A percentile compares a stretch with the other conserved stretches of the same genome.
Conservation (phyloP, 805 yeast genomes). For the Sugiyamaella lignohabitans region DNA sequence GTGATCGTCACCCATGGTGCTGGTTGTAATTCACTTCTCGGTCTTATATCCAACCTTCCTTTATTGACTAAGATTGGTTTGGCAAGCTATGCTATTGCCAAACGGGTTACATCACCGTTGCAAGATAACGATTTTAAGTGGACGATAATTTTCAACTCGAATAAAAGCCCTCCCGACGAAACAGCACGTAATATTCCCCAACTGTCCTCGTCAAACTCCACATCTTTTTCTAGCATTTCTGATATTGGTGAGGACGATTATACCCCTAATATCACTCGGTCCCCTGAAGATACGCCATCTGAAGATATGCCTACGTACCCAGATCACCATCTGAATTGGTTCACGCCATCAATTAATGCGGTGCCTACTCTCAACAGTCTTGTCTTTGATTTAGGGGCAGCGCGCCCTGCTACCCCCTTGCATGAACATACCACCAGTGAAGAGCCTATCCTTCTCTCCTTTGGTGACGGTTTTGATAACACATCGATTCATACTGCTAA, state of each 20-base stretch:
- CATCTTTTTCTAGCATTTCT: neutral
- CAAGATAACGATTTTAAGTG: neutral
- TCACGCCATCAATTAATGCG: neutral
- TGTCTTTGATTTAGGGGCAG: neutral
- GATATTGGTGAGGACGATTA: neutral
- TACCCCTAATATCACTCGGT: neutral
- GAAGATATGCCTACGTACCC: neutral
- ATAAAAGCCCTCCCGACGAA: neutral
- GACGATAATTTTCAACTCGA: neutral
- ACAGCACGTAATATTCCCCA: conserved; percentile 1
- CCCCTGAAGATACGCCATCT: neutral
- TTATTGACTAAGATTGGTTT: conserved; percentile 28
- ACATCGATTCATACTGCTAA: neutral
- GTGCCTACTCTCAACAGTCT: neutral
- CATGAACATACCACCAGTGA: neutral
- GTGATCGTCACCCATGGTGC: conserved; percentile 36
- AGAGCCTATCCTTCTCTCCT: neutral
- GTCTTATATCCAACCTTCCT: conserved; percentile 28
- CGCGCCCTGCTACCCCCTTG: neutral
- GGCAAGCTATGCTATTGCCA: conserved; percentile 20
- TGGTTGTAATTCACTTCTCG: conserved; percentile 34
- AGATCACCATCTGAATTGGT: neutral
- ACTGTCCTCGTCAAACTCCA: conserved; percentile 1
- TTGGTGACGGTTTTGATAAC: neutral
- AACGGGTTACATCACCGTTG: neutral